Conservation (phyloP, 805 yeast genomes). For the Candida orba region DNA sequence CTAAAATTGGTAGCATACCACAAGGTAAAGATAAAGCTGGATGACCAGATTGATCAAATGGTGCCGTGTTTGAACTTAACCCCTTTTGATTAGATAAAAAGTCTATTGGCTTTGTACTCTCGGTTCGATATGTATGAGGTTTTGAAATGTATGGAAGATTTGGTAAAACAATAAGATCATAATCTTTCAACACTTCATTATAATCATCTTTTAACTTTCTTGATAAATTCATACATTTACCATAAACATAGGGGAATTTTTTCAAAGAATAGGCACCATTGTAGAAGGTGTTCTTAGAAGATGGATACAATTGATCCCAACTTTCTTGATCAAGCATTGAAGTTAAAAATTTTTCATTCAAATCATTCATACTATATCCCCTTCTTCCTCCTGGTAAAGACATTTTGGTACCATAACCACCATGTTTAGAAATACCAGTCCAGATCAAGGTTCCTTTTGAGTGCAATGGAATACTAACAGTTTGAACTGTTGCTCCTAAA, state of each 20-base stretch:
- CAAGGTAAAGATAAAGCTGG: conserved; percentile 3
- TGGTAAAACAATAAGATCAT: not conserved
- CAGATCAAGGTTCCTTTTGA: conserved; percentile 31
- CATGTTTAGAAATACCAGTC: conserved; percentile 27
- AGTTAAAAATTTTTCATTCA: not conserved
- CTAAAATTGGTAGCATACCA: conserved; percentile 2
- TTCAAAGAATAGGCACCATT: conserved; percentile 4
- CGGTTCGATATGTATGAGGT: not conserved
- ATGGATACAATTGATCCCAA: conserved; percentile 4
- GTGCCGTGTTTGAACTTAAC: conserved; percentile 2
- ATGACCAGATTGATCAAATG: conserved; percentile 4
- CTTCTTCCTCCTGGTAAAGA: not conserved
- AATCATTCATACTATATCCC: conserved; percentile 3
- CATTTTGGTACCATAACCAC: conserved; percentile 11
- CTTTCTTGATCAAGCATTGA: conserved; percentile 1
- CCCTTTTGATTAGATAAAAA: conserved; percentile 1
- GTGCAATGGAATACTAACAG: conserved; percentile 3
- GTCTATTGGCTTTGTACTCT: not conserved
- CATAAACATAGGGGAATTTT: conserved; percentile 1
- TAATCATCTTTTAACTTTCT: conserved; percentile 3
- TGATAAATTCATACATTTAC: conserved; percentile 3
- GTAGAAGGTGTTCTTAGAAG: conserved; percentile 1
- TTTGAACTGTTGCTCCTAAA: not conserved
- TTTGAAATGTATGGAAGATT: conserved; percentile 1
- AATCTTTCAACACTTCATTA: not conserved